Evolutionary conservation across 805 yeast species (phyloP), one percentile per base, ranked within the genome.

Genomic region (Komagataella mondaviorum): DNA sequence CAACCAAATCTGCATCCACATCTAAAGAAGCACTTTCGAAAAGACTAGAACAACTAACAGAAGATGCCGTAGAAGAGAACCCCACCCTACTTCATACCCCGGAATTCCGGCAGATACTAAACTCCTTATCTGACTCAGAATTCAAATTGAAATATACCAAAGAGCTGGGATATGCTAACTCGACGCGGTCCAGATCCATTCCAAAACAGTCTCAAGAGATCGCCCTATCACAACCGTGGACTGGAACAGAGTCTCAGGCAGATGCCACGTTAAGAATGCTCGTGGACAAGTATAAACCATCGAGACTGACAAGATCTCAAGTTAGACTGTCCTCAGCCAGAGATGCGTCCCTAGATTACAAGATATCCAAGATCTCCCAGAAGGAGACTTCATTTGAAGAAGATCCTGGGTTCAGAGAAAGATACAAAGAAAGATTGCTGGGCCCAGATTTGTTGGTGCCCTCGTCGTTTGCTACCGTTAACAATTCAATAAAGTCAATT

Each of bases 271-370:
- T 72, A 39, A 63, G 88, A 44, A 77, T 82, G 85, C 60, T 81
- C 6, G 66, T 72, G 23, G 88, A 83, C 58, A 63, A 69, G 43
- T 65, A 70, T 53, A 74, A 70, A 53, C 80, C 77, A 5, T 23
- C 58, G 48, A 57, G 54, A 45, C 53, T 45, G 30, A 64, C 16
- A 57, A 48, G 48, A 17, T n/a, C 8, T 20, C 49, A 8, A 36
- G n/a, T 6, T 47, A 69, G 88, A 52, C 58, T 87, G 4, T 67
- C 73, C 23, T 66, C 63, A 45, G 96, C 93, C 0, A 76, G 78
- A 52, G 95, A 85, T 52, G 69, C 70, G 17, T 77, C 83, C 2
- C 57, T 85, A 39, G 90, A 85, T 58, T 88, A 86, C 61, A 69
- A 73, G 49, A 59, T 81, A 23, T 63, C 70, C n/a, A 75, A 74